Base-by-base conservation (phyloP, 1,284 basidiomycete species). In the Waitea zeae region DNA sequence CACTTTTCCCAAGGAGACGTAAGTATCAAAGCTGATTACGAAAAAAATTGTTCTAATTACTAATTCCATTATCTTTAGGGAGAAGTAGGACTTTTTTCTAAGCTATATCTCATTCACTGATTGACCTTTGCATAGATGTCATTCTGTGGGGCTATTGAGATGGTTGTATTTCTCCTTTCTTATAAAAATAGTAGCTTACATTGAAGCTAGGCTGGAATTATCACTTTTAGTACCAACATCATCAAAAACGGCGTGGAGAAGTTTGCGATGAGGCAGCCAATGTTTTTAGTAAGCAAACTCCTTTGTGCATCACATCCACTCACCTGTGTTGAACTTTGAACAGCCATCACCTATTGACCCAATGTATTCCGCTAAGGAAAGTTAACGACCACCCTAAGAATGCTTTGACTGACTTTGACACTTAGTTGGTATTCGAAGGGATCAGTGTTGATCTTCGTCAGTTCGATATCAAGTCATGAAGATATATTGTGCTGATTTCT, bases 1-100 rank as follows among this genome's bases (percentile, higher is more conserved):
- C 81, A 87, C 48, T 86, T 84, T 54, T 79, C 75, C 20, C 80
- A 86, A 51, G 79, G 77, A 18, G 81, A 84, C 57, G 77, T 74
- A 43, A 46, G 64, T n/a, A n/a, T n/a, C n/a, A n/a, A n/a, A n/a
- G n/a, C n/a, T n/a, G n/a, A n/a, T n/a, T n/a, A n/a, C n/a, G n/a
- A n/a, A n/a, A n/a, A n/a, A n/a, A n/a, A n/a, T n/a, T n/a, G n/a
- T n/a, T n/a, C n/a, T n/a, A n/a, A n/a, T n/a, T n/a, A n/a, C n/a
- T n/a, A n/a, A 9, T 15, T 4, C 12, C 17, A 12, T 12, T 20
- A n/a, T 20, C 12, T 19, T 33, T 20, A 7, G 17, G 2, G 18
- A 17, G 20, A 5, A 12, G 19, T 31, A 19, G 39, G 9, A 33
- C 14, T 17, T 12, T 15, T 6, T 33, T 26, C 18, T n/a, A n/a